A percentile compares a stretch with the other conserved stretches of the same genome.
Conservation (phyloP, 1,284 basidiomycete genomes). For the Papiliotrema nemorosa region DNA sequence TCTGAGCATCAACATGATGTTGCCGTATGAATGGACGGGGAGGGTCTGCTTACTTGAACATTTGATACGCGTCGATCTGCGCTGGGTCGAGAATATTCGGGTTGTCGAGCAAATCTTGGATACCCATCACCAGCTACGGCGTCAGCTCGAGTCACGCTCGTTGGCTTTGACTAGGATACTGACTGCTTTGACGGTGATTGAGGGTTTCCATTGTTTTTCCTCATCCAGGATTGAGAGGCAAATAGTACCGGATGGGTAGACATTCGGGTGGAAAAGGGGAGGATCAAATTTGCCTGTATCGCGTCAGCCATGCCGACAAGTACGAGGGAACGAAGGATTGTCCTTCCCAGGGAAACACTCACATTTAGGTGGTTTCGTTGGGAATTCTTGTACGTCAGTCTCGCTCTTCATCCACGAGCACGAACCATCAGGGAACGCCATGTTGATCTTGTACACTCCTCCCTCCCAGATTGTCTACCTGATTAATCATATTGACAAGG, state of each 20-base stretch:
- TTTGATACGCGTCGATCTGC: conserved; percentile 93
- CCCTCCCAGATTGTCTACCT: conserved; percentile 91
- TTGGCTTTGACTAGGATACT: conserved; percentile 23
- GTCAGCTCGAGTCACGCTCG: not conserved
- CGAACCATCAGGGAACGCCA: conserved; percentile 92
- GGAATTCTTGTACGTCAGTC: conserved; percentile 36
- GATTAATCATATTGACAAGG: conserved; percentile 22
- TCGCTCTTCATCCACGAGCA: not conserved
- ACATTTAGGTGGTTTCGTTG: conserved; percentile 50
- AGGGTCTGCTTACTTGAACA: conserved; percentile 71
- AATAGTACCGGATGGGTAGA: conserved; percentile 97
- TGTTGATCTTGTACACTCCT: conserved; percentile 86
- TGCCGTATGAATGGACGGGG: not conserved
- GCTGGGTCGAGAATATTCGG: conserved; percentile 94
- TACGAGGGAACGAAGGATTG: not conserved
- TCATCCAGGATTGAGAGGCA: conserved; percentile 98
- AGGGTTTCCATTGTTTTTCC: conserved; percentile 98
- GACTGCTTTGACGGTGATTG: conserved; percentile 98
- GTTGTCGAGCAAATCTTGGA: conserved; percentile 89
- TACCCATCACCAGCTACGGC: conserved; percentile 84
- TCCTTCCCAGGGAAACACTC: too few relatives aligned
- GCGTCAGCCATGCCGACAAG: not conserved
- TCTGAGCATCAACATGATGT: conserved; percentile 51
- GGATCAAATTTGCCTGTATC: conserved; percentile 88
- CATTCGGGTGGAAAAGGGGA: conserved; percentile 95